Evolutionary conservation across 2,329 filamentous ascomycete genomes (phyloP).

Genomic region (Colletotrichum plurivorum): DNA sequence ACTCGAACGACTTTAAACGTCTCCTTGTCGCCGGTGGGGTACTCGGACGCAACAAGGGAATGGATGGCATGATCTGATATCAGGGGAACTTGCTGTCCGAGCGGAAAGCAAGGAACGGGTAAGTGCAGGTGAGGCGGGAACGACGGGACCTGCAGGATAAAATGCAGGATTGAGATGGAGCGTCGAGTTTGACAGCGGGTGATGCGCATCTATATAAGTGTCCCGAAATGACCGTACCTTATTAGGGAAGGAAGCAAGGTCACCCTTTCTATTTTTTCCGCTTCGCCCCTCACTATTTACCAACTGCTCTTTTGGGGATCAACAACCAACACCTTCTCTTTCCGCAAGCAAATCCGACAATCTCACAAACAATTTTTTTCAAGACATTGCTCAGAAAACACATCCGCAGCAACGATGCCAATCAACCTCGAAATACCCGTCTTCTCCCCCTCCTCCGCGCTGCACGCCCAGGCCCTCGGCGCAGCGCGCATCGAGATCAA

Average conservation of each 20-base stretch:
- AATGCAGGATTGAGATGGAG: background rate
- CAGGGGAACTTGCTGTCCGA: slow-evolving; percentile 7
- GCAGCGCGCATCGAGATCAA: slow-evolving; percentile 69
- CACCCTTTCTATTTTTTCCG: slow-evolving; percentile 9
- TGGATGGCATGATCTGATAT: slow-evolving; percentile 29
- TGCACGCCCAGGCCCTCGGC: slow-evolving; percentile 57
- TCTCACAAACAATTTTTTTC: background rate
- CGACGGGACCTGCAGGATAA: background rate
- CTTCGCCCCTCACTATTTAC: slow-evolving; percentile 6
- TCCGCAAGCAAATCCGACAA: background rate
- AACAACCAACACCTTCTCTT: background rate
- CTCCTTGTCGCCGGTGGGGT: slow-evolving; percentile 25
- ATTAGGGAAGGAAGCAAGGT: background rate
- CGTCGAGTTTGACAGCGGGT: background rate
- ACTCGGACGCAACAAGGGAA: slow-evolving; percentile 21
- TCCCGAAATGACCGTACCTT: no score
- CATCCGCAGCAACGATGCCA: slow-evolving; percentile 27
- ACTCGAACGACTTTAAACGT: slow-evolving; percentile 23
- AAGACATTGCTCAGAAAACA: background rate
- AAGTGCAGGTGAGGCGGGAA: background rate
- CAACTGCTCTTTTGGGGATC: background rate
- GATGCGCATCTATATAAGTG: background rate
- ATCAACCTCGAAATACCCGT: slow-evolving; percentile 66
- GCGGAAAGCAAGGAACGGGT: slow-evolving; percentile 9
- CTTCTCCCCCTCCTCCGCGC: slow-evolving; percentile 61